Base-by-base conservation (phyloP, 176 grass and related monocot species). In the Melocanna baccifera region DNA sequence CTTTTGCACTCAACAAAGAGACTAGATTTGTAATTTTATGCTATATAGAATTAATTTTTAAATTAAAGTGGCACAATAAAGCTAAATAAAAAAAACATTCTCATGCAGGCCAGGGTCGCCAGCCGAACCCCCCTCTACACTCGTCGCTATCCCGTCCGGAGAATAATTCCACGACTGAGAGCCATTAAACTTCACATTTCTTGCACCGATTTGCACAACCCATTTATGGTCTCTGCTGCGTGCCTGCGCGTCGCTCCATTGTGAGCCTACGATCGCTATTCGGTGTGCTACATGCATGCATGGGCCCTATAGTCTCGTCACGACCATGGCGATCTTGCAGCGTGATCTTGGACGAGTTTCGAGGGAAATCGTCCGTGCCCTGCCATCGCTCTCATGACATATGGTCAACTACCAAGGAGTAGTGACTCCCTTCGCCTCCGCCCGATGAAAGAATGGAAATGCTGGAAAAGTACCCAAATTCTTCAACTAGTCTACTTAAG, bases 301-400 rank as follows among this genome's bases (percentile, higher is more conserved):
- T 71, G 40, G 47, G 32, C 4, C 15, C 28, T 28, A 29, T 19
- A 40, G 28, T 7, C 51, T 14, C 66, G 36, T 50, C 65, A 1
- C 58, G 71, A 69, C 23, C 83, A 47, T 39, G 64, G 72, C 25
- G 65, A 90, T 90, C 88, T 90, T 86, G 61, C 50, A 62, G 43
- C 73, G 81, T 66, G 81, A 83, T 83, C 72, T 37, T 20, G 25
- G 18, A 5, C 78, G 88, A 90, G 65, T 90, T 77, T 37, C 56
- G 56, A 86, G 78, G 83, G 20, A 86, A 81, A 90, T 86, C 83
- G 78, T 72, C 47, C 34, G 23, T 52, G 32, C 45, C 23, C 43
- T 45, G 66, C 26, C 71, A 12, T 22, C 23, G 34, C 41, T 16
- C 20, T 14, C 69, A 4, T 69, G 82, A 62, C 71, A 75, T 63